Base-by-base conservation (phyloP, 208 protist genomes). In the Angomonas ambiguus region DNA sequence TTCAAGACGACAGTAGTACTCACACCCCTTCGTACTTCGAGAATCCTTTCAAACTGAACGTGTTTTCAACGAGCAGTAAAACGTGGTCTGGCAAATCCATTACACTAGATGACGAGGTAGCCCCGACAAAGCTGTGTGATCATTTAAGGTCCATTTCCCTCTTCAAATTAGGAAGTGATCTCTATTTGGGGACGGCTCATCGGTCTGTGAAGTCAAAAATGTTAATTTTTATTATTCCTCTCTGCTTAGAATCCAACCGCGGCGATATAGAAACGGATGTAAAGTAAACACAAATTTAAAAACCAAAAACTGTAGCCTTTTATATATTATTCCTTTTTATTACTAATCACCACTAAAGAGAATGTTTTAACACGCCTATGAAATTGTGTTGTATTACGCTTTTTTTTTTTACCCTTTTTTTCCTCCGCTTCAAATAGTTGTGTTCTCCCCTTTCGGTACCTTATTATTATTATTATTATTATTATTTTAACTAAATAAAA, bases 141-240 rank as follows among this genome's bases (percentile, higher is more conserved):
- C 61, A 61, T 30, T 51, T 74, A 0, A 25, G 32, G n/a, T 75
- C 75, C n/a, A 41, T 85, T 8, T 85, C 79, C 35, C 48, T 85
- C 6, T 82, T 69, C 48, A 63, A 65, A 34, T 49, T 65, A 11
- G 65, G 72, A 8, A 57, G 62, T 1, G 38, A 33, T 32, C 31
- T 79, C 0, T 72, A 72, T 57, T 49, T 72, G 8, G 59, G 67
- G 16, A 69, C 57, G 27, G 58, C 25, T 71, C 18, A 68, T 72
- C 30, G 32, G n/a, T 28, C 53, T 59, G 53, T 59, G 4, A 35
- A 30, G 24, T 16, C 53, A 25, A 59, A 59, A 18, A 30, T 59
- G 22, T 16, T 59, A 33, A 28, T 59, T 13, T 59, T 30, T 34
- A 3, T 34, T 30, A 59, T 34, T n/a, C 53, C 53, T 25, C 30